These are phyloP conservation scores for Eimeria maxima DNA, from an alignment of 169 alveolate species.

Conservation along the genomic window DNA sequence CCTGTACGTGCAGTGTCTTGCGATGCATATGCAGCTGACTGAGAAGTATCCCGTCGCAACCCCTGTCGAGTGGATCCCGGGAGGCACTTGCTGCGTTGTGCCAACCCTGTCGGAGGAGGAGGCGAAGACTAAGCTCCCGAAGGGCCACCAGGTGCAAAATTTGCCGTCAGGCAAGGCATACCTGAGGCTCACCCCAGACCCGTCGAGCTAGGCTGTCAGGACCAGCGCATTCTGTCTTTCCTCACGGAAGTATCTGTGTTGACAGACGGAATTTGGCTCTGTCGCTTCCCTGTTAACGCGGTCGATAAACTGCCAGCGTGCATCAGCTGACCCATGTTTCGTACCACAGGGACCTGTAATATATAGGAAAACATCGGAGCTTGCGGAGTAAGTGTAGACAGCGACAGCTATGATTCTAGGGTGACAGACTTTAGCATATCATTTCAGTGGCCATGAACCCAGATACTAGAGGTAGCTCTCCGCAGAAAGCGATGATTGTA, in stretches of 20 bases:
- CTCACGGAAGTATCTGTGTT: neutral
- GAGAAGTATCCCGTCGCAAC: slow-evolving; percentile 87
- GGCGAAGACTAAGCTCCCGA: slow-evolving; percentile 78
- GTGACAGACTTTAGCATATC: neutral
- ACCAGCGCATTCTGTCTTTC: neutral
- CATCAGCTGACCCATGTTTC: neutral
- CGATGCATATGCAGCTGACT: slow-evolving; percentile 66
- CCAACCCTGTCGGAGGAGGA: slow-evolving; percentile 85
- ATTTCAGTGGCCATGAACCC: too few species aligned
- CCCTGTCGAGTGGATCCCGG: slow-evolving; percentile 87
- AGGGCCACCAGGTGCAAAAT: slow-evolving; percentile 81
- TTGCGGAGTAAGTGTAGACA: neutral
- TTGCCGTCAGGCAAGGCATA: slow-evolving; percentile 83
- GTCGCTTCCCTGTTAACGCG: neutral
- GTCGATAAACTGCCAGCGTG: neutral
- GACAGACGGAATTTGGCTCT: neutral
- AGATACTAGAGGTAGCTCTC: too few species aligned
- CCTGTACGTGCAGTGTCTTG: neutral
- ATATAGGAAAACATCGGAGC: neutral
- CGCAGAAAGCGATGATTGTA: too few species aligned
- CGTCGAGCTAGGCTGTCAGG: slow-evolving; percentile 24
- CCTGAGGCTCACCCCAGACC: slow-evolving; percentile 79
- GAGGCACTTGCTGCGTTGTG: slow-evolving; percentile 84
- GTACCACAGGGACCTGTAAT: neutral
- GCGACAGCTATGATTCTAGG: neutral